Evolutionary conservation across 2,329 filamentous ascomycete genomes (phyloP).

Genomic region (Trichophyton mentagrophytes): DNA sequence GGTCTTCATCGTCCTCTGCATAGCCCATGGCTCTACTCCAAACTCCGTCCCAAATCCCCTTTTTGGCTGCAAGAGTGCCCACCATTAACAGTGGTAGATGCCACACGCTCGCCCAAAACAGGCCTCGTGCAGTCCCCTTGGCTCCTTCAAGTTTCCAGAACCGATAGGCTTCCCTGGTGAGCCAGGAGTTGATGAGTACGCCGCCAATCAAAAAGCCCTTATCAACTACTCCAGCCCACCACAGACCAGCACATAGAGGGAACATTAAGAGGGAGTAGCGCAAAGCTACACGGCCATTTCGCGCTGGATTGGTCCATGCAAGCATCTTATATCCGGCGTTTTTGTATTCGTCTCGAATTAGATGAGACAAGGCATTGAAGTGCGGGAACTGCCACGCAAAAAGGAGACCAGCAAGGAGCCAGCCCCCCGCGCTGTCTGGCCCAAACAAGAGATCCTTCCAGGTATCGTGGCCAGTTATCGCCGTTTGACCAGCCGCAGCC

Average conservation of each 20-base stretch:
- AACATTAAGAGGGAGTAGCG: slow-evolving; percentile 77
- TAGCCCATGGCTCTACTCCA: slow-evolving; percentile 55
- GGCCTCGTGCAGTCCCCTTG: slow-evolving; percentile 62
- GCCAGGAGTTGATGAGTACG: slow-evolving; percentile 71
- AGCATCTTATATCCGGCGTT: slow-evolving; percentile 58
- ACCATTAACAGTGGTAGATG: slow-evolving; percentile 84
- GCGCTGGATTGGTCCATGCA: slow-evolving; percentile 71
- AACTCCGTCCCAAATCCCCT: slow-evolving; percentile 76
- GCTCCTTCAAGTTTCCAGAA: slow-evolving; percentile 73
- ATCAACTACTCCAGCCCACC: slow-evolving; percentile 68
- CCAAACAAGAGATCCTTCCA: slow-evolving; percentile 70
- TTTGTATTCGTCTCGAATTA: slow-evolving; percentile 80
- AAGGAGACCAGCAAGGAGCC: slow-evolving; percentile 71
- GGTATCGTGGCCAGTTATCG: slow-evolving; percentile 54
- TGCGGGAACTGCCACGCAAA: slow-evolving; percentile 98
- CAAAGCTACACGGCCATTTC: slow-evolving; percentile 75
- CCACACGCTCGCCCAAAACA: slow-evolving; percentile 99
- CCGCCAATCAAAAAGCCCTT: slow-evolving; percentile 74
- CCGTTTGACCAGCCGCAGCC: slow-evolving; percentile 78
- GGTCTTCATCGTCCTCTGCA: slow-evolving; percentile 43
- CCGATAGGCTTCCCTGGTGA: slow-evolving; percentile 61
- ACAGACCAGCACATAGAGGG: slow-evolving; percentile 70
- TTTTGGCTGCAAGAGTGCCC: slow-evolving; percentile 82
- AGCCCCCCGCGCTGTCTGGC: slow-evolving; percentile 59
- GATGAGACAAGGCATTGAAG: slow-evolving; percentile 87